These are phyloP conservation scores for Xylaria sp. DNA, from an alignment of 2,329 filamentous ascomycete species.

Conservation along the genomic window DNA sequence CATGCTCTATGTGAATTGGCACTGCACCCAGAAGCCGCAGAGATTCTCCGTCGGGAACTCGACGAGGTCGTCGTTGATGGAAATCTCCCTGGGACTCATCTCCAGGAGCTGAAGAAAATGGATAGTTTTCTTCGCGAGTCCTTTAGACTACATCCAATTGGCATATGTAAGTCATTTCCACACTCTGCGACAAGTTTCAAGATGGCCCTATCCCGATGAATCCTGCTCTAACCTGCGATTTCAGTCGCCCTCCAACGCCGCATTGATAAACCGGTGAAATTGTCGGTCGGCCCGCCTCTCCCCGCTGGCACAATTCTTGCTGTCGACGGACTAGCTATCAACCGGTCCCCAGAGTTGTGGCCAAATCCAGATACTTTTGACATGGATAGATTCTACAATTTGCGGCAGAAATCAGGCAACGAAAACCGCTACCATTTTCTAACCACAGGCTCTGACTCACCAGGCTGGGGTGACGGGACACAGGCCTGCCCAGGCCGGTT, in stretches of 20 bases:
- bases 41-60: slow-evolving; percentile 25
- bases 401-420: slow-evolving; percentile 23
- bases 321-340: slow-evolving; percentile 27
- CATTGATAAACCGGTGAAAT: slow-evolving; percentile 17
- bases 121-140: slow-evolving; percentile 33
- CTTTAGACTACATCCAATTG: slow-evolving; percentile 26
- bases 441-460: slow-evolving; percentile 18
- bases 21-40: slow-evolving; percentile 12
- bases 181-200: neutral
- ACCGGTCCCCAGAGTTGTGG: slow-evolving; percentile 20
- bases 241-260: slow-evolving; percentile 27
- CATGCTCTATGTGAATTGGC: slow-evolving; percentile 20
- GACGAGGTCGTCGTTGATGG: slow-evolving; percentile 13
- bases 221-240: neutral
- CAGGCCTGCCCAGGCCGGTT: slow-evolving; percentile 34
- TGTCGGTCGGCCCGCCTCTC: slow-evolving; percentile 24
- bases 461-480: slow-evolving; percentile 31
- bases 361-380: slow-evolving; percentile 24
- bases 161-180: slow-evolving; percentile 18
- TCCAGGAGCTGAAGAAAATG: slow-evolving; percentile 28
- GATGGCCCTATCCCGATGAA: neutral
- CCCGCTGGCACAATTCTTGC: slow-evolving; percentile 26
- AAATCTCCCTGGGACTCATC: slow-evolving; percentile 24
- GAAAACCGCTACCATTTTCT: slow-evolving; percentile 23
- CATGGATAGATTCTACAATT: slow-evolving; percentile 19